Evolutionary conservation across 2,329 filamentous ascomycete species (phyloP).

Genomic region (Hypocreales sp.): DNA sequence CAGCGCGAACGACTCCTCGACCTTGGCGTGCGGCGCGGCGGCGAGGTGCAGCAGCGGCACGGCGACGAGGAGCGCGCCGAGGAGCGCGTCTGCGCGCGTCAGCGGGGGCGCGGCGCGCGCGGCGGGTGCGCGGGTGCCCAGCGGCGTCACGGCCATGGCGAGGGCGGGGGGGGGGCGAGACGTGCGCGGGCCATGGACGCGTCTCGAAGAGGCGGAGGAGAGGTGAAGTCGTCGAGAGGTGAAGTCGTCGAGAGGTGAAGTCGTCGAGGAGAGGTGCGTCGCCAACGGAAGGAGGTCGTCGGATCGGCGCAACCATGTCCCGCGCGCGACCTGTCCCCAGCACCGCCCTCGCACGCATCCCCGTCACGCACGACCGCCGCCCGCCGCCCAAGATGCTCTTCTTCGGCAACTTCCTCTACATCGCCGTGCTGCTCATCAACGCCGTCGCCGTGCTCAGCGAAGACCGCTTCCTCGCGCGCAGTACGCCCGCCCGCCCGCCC

Average conservation of each 20-base stretch:
- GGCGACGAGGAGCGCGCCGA: conserved; percentile 24
- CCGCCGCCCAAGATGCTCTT: conserved; percentile 42
- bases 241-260: no score
- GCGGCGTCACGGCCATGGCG: no score
- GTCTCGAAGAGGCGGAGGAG: no score
- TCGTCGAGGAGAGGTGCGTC: no score
- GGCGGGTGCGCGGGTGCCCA: no score
- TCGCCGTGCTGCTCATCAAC: conserved; percentile 79
- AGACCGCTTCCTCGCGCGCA: conserved; percentile 76
- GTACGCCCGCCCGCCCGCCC: conserved; percentile 11
- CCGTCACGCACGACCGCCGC: neutral
- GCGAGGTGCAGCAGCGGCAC: conserved; percentile 56
- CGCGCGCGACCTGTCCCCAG: conserved; percentile 4
- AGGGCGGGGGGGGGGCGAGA: no score
- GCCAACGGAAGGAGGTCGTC: no score
- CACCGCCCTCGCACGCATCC: neutral
- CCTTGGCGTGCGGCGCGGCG: conserved; percentile 80
- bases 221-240: no score
- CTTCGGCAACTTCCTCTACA: conserved; percentile 57
- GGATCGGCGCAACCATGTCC: conserved; percentile 18
- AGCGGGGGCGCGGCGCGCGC: no score
- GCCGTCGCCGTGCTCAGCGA: conserved; percentile 87
- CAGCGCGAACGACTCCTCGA: conserved; percentile 96
- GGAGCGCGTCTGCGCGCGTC: conserved; percentile 11
- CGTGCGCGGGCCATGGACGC: no score